Conservation (phyloP, 106 monocot species). For the Phalaenopsis aphrodite region DNA sequence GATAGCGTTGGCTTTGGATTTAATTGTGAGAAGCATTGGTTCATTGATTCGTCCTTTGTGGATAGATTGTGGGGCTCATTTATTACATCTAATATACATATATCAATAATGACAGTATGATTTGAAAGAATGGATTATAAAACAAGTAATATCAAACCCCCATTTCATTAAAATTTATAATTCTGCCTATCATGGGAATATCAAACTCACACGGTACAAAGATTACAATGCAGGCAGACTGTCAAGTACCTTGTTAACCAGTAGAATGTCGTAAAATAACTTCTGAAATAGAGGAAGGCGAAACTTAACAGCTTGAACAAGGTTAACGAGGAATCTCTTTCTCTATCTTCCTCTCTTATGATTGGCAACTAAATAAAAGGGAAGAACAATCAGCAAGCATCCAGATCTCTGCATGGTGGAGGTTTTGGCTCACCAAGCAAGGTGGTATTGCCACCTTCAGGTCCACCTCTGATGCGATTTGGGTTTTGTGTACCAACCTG, state of each 20-base stretch:
- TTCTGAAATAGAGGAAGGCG: neutral
- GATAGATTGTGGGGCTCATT: too few relatives aligned
- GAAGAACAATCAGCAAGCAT: slow-evolving; percentile 56
- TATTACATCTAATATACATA: neutral
- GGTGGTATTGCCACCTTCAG: slow-evolving; percentile 80
- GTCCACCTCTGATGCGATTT: slow-evolving; percentile 56
- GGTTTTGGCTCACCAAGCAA: slow-evolving; percentile 79
- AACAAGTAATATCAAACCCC: too few relatives aligned
- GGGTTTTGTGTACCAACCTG: slow-evolving; percentile 85
- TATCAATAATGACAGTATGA: neutral
- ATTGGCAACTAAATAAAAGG: neutral
- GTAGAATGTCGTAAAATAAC: neutral
- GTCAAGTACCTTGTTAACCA: neutral
- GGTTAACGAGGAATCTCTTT: neutral
- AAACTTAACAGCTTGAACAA: neutral
- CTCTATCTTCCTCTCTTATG: neutral
- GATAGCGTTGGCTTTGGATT: too few relatives aligned
- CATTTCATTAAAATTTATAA: too few relatives aligned
- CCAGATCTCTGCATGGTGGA: slow-evolving; percentile 83
- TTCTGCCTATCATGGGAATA: neutral
- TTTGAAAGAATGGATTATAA: too few relatives aligned
- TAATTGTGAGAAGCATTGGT: too few relatives aligned
- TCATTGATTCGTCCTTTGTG: too few relatives aligned
- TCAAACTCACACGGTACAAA: neutral
- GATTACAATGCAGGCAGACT: neutral